A percentile compares a stretch with the other conserved stretches of the same genome.
These are phyloP conservation scores for Furcasterigmium furcatum DNA, from an alignment of 2,329 filamentous ascomycete genomes.

Conservation along the genomic window DNA sequence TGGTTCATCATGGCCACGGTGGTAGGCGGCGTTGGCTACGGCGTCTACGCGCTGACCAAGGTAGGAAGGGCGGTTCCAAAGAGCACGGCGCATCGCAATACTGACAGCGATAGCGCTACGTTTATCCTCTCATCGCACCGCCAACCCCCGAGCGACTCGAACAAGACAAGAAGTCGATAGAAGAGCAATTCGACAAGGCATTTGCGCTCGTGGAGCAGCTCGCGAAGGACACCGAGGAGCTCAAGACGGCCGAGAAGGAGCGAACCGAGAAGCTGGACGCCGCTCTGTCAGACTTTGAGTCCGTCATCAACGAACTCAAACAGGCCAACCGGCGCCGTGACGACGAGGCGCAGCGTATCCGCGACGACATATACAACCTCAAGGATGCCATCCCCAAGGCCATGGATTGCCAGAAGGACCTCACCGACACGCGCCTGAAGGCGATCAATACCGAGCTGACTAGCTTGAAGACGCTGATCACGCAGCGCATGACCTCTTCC, in stretches of 20 bases:
- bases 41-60: conserved; percentile 83
- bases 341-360: conserved; percentile 81
- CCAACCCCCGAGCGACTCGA: conserved; percentile 92
- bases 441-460: conserved; percentile 86
- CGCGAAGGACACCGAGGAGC: conserved; percentile 79
- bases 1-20: conserved; percentile 99
- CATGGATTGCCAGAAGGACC: conserved; percentile 81
- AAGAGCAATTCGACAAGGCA: conserved; percentile 89
- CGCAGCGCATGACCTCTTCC: conserved; percentile 52
- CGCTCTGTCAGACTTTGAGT: conserved; percentile 80
- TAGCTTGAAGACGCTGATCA: conserved; percentile 86
- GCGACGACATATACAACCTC: conserved; percentile 79
- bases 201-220: conserved; percentile 92
- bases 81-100: too few relatives aligned
- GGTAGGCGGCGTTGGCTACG: conserved; percentile 84
- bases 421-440: conserved; percentile 74
- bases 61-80: too few relatives aligned
- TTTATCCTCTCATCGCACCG: conserved; percentile 85
- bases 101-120: conserved; percentile 64
- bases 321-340: conserved; percentile 77
- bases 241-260: conserved; percentile 83
- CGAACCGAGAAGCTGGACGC: conserved; percentile 80
- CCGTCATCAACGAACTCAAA: conserved; percentile 78
- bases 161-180: conserved; percentile 88
- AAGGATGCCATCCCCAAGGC: conserved; percentile 86